Conservation (phyloP, 2,329 filamentous ascomycete genomes). For the Aspergillus ruber region DNA sequence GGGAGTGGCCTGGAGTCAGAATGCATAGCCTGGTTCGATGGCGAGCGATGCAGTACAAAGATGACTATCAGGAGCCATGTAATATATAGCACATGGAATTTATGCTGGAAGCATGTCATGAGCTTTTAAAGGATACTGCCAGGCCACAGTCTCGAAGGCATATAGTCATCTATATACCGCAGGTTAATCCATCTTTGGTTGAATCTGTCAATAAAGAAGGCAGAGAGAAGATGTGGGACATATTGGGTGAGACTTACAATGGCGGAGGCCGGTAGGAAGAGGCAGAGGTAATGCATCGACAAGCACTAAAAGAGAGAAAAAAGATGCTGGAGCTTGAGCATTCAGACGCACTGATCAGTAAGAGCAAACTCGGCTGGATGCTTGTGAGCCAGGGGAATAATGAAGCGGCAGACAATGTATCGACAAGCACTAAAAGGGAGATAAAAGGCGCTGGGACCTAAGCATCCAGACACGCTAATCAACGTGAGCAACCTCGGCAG, state of each 20-base stretch:
- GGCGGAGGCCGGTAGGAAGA: not conserved
- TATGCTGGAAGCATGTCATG: not conserved
- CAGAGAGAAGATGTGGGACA: not conserved
- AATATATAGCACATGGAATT: not conserved
- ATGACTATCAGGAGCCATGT: not conserved
- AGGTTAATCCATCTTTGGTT: not conserved
- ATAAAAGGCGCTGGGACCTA: no score
- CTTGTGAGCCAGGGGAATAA: no score
- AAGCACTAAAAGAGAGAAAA: not conserved
- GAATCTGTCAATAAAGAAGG: not conserved
- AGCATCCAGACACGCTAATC: no score
- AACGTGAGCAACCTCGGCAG: not conserved
- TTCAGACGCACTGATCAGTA: not conserved
- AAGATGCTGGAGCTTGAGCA: not conserved
- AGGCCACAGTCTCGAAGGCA: not conserved
- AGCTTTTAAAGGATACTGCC: not conserved
- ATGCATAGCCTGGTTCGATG: not conserved
- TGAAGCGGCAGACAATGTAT: no score
- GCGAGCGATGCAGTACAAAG: not conserved
- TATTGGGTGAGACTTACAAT: not conserved
- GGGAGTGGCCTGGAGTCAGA: not conserved
- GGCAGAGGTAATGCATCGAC: not conserved
- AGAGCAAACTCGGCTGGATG: no score
- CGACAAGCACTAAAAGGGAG: no score
- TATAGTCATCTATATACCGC: not conserved